phyloP scores from a whole-genome alignment of 257 asterid genomes.

The Verbascum thapsus region DNA sequence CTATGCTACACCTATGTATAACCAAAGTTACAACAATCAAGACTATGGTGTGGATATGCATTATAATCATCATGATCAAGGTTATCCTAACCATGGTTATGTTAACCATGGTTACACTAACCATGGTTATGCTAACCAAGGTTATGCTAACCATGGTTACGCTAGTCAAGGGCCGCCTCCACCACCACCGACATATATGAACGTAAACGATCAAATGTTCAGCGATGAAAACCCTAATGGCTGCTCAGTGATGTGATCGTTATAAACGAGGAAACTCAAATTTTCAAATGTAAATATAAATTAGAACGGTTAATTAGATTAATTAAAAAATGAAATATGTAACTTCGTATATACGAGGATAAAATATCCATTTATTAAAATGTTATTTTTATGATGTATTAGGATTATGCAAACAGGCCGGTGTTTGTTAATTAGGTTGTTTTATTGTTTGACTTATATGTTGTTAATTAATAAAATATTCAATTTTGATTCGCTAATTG shows the following conservation, averaged over 20 bases:
- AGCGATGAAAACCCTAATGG: slow-evolving; percentile 93
- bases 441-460: slow-evolving; percentile 31
- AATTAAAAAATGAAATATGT: background rate
- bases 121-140: slow-evolving; percentile 34
- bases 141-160: slow-evolving; percentile 46
- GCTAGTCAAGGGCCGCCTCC: slow-evolving; percentile 58
- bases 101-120: too few species aligned
- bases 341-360: slow-evolving; percentile 16
- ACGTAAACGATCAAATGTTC: slow-evolving; percentile 52
- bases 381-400: slow-evolving; percentile 15
- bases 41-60: slow-evolving; percentile 50
- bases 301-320: slow-evolving; percentile 3
- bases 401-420: slow-evolving; percentile 22
- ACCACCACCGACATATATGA: slow-evolving; percentile 41
- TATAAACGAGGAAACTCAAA: slow-evolving; percentile 21
- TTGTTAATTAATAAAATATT: slow-evolving; percentile 22
- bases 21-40: slow-evolving; percentile 49
- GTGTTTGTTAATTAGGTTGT: slow-evolving; percentile 37
- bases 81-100: slow-evolving; percentile 33
- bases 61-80: slow-evolving; percentile 34
- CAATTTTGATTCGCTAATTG: slow-evolving; percentile 29
- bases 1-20: slow-evolving; percentile 52
- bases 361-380: background rate
- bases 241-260: slow-evolving; percentile 72
- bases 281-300: slow-evolving; percentile 42